phyloP scores from a whole-genome alignment of 345 rosid genomes.

The Cardamine chenopodiifolia region DNA sequence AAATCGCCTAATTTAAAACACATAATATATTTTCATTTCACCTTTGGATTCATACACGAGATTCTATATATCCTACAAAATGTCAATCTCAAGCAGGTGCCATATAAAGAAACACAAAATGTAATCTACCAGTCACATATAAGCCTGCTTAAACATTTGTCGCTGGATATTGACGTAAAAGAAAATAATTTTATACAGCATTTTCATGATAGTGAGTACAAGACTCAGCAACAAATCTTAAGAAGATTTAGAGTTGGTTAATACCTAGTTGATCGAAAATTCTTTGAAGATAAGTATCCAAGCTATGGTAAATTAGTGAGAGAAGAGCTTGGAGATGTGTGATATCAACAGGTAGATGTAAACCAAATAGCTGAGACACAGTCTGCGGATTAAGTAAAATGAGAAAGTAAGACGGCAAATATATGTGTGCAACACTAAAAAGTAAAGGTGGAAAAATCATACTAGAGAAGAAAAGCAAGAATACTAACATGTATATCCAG shows the following conservation, averaged over 20 bases:
- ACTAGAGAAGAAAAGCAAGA: constrained; percentile 14
- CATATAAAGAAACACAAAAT: constrained; percentile 12
- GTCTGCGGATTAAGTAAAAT: constrained; percentile 61
- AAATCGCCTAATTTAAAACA: neutral
- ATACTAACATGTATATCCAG: constrained; percentile 3
- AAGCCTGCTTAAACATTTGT: constrained; percentile 29
- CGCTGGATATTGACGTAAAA: constrained; percentile 5
- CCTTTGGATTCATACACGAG: neutral
- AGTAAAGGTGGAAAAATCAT: constrained; percentile 11
- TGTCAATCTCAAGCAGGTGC: neutral
- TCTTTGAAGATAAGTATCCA: constrained; percentile 79
- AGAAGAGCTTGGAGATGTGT: constrained; percentile 96
- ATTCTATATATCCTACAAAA: neutral
- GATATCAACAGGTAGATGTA: constrained; percentile 83
- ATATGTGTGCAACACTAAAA: constrained; percentile 1
- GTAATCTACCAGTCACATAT: constrained; percentile 10
- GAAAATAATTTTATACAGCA: neutral
- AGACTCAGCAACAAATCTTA: constrained; percentile 10
- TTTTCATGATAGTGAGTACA: constrained; percentile 1
- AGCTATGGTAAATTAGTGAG: constrained; percentile 79
- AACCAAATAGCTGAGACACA: constrained; percentile 85
- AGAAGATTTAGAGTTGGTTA: constrained; percentile 22
- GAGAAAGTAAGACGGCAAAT: constrained; percentile 25
- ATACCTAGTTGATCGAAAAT: constrained; percentile 77
- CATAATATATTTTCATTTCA: neutral